Base-by-base conservation (phyloP, 2,329 filamentous ascomycete species). In the Tympanopsis confertula region DNA sequence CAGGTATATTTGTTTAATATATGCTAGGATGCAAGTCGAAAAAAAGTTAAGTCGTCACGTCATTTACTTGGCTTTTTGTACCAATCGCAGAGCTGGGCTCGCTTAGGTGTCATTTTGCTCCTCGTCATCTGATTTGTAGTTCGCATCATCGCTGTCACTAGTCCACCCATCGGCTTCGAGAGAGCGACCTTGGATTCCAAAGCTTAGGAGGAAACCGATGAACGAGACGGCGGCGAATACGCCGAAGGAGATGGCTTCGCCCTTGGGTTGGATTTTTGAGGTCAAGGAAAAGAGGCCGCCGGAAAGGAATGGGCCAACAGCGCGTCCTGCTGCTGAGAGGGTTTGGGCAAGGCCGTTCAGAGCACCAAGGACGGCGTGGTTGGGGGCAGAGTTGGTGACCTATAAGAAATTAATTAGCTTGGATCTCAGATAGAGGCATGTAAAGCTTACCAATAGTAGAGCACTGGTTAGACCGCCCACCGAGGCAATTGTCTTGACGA, bases 121-220 rank as follows among this genome's bases (percentile, higher is more conserved):
- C 30, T 33, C 30, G 17, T 33, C 30, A 17, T 33, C 30, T 18
- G 30, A 33, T 17, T 33, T 33, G 17, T 33, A 33, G 17, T 33
- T 33, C n/a, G n/a, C n/a, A 33, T 33, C 30, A 13, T 33, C 30
- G 30, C 15, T 18, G 15, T 18, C 15, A 18, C 30, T 33, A 13
- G 10, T 7, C 30, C 30, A 33, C 7, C 15, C 30, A 13, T 33
- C 12, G 7, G 30, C 30, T 15, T 33, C 30, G 12, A 33, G 15
- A 33, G 30, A 33, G 30, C 30, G 30, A 17, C 30, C 30, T 17
- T 17, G 12, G 15, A 33, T 17, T 7, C 30, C 30, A 18, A 33
- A 33, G 17, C 30, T 33, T 15, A 33, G 17, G 15, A 33, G 10
- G 17, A 33, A 33, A 10, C 30, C 30, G 10, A 33, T 7, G 17